Conservation (phyloP, 495 filamentous ascomycete genomes). For the Xylaria flabelliformis region DNA sequence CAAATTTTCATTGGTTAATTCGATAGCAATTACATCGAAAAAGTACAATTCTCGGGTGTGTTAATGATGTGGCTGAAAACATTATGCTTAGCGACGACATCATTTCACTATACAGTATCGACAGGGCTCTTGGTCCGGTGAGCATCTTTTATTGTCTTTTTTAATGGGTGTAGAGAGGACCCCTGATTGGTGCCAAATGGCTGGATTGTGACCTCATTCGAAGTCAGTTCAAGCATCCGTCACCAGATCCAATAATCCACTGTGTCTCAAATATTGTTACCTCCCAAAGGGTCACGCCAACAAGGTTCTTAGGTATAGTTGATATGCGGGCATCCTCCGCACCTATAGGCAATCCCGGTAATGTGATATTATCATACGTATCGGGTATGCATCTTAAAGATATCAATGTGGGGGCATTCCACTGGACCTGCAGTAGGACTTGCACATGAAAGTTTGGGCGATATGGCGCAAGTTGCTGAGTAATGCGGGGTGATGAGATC, state of each 20-base stretch:
- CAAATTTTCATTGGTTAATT: not conserved
- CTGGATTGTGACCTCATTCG: not conserved
- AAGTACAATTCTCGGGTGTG: too few relatives aligned
- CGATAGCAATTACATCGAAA: too few relatives aligned
- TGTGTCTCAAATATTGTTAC: not conserved
- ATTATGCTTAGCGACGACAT: too few relatives aligned
- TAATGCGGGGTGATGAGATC: constrained; percentile 35
- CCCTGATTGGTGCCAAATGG: not conserved
- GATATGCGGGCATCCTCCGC: not conserved
- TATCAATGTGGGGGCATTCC: not conserved
- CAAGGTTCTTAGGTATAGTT: not conserved
- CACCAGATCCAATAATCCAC: not conserved
- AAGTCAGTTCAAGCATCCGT: not conserved
- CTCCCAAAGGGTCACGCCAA: not conserved
- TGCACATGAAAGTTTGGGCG: constrained; percentile 10
- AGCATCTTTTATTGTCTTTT: too few relatives aligned
- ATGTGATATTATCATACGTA: not conserved
- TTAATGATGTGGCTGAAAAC: too few relatives aligned
- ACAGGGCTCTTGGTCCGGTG: too few relatives aligned
- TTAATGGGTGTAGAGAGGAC: not conserved
- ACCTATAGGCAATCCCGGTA: not conserved
- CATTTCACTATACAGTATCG: too few relatives aligned
- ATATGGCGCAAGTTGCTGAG: constrained; percentile 26
- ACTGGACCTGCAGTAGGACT: not conserved
- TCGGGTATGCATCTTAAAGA: not conserved